Percentiles rank a stretch among this genome's conserved stretches.
Conservation (phyloP, 768 basidiomycete genomes). For the Boletus tomentosulus region DNA sequence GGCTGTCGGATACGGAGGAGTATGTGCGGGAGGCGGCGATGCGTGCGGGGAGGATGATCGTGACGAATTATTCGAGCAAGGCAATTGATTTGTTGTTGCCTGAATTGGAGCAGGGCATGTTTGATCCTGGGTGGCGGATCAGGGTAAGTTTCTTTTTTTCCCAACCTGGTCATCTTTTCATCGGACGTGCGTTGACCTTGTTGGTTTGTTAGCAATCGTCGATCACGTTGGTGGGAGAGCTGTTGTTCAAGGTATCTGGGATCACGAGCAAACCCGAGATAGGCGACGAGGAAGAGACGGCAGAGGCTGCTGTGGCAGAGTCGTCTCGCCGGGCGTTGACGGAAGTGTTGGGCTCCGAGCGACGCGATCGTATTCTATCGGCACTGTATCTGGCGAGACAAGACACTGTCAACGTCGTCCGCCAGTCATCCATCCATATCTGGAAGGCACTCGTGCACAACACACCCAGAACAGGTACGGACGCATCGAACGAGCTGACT, state of each 20-base stretch:
- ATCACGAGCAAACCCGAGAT: constrained; percentile 82
- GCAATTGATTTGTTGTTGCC: constrained; percentile 93
- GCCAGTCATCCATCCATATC: constrained; percentile 89
- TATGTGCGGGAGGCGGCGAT: constrained; percentile 96
- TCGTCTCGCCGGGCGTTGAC: constrained; percentile 79
- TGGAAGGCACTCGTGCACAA: constrained; percentile 99
- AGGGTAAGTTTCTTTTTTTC: constrained; percentile 49
- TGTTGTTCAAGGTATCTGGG: constrained; percentile 94
- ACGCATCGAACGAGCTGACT: neutral
- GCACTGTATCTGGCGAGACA: constrained; percentile 91
- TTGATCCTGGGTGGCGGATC: constrained; percentile 93
- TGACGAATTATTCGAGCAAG: constrained; percentile 86
- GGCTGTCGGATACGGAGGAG: constrained; percentile 90
- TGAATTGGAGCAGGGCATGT: constrained; percentile 92
- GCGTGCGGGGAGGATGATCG: constrained; percentile 98
- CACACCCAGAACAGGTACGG: constrained; percentile 80
- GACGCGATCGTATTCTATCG: constrained; percentile 86
- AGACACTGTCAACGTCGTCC: constrained; percentile 84
- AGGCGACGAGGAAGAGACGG: constrained; percentile 68
- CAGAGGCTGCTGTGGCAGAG: constrained; percentile 66
- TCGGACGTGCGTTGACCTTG: neutral
- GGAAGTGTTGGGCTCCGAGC: constrained; percentile 84
- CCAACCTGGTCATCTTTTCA: neutral
- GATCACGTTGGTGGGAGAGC: constrained; percentile 91
- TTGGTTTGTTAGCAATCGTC: constrained; percentile 70